phyloP scores from a whole-genome alignment of 2,329 filamentous ascomycete species.

The Helotiales sp. region DNA sequence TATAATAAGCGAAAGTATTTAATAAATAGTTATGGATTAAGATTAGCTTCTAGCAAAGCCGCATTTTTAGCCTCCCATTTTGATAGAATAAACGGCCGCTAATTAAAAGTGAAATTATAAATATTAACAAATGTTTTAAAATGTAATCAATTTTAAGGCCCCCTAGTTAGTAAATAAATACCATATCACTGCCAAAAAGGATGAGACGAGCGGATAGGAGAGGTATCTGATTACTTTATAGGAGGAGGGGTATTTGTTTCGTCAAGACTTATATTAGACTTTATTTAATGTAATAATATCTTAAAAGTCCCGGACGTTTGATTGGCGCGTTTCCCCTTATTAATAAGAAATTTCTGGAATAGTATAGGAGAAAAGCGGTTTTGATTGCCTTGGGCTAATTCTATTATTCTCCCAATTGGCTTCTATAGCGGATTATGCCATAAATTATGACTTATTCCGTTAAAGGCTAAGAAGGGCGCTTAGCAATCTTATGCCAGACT shows the following conservation, averaged over 20 bases:
- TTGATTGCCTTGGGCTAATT: not conserved
- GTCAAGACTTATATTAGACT: not conserved
- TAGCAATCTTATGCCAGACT: not conserved
- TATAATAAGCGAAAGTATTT: not conserved
- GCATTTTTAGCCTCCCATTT: not conserved
- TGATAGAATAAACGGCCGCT: not conserved
- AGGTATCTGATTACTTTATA: not conserved
- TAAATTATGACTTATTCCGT: not conserved
- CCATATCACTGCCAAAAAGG: not conserved
- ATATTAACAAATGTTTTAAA: not conserved
- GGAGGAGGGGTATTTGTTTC: not conserved
- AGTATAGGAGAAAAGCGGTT: not conserved
- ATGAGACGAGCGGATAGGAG: not conserved
- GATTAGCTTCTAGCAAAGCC: not conserved
- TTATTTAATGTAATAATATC: not conserved
- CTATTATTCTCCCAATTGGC: not conserved
- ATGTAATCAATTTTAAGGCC: not conserved
- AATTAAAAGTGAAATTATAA: no score
- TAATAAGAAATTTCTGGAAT: no score
- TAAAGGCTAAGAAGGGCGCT: slow-evolving; percentile 1
- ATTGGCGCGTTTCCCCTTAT: not conserved
- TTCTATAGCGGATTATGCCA: not conserved
- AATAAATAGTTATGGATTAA: not conserved
- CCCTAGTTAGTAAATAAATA: not conserved
- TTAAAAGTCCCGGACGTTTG: not conserved